Conservation (phyloP, 352 stramenopile genomes). For the Pythium graminicola region DNA sequence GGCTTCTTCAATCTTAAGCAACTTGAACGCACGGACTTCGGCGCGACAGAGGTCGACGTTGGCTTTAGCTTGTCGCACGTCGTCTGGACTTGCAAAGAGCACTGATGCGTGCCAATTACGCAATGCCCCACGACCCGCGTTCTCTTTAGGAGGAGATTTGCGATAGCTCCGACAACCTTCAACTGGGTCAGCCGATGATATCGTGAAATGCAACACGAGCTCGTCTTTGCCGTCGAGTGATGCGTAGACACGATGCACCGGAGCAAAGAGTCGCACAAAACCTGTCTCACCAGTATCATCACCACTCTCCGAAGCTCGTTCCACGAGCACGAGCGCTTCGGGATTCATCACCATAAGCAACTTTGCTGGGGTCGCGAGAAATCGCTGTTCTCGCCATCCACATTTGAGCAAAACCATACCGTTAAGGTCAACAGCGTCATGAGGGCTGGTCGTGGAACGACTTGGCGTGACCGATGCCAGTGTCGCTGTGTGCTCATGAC, state of each 20-base stretch:
- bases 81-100: conserved; percentile 53
- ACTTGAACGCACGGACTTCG: conserved; percentile 72
- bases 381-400: conserved; percentile 74
- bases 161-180: conserved; percentile 54
- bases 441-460: conserved; percentile 1
- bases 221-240: conserved; percentile 64
- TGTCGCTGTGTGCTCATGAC: conserved; percentile 49
- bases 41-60: conserved; percentile 67
- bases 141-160: conserved; percentile 33
- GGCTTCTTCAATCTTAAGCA: conserved; percentile 69
- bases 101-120: conserved; percentile 58
- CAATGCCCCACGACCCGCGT: conserved; percentile 19
- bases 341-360: conserved; percentile 70
- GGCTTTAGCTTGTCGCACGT: conserved; percentile 57
- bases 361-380: conserved; percentile 48
- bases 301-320: conserved; percentile 21
- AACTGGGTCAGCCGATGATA: conserved; percentile 49
- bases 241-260: conserved; percentile 68
- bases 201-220: conserved; percentile 58
- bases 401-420: conserved; percentile 69
- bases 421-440: conserved; percentile 26
- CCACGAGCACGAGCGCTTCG: conserved; percentile 61
- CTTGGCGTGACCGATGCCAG: conserved; percentile 28
- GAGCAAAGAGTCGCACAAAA: conserved; percentile 56
- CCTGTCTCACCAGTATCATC: conserved; percentile 20